Conservation (phyloP, 2,329 filamentous ascomycete genomes). For the Alternaria gaisen region DNA sequence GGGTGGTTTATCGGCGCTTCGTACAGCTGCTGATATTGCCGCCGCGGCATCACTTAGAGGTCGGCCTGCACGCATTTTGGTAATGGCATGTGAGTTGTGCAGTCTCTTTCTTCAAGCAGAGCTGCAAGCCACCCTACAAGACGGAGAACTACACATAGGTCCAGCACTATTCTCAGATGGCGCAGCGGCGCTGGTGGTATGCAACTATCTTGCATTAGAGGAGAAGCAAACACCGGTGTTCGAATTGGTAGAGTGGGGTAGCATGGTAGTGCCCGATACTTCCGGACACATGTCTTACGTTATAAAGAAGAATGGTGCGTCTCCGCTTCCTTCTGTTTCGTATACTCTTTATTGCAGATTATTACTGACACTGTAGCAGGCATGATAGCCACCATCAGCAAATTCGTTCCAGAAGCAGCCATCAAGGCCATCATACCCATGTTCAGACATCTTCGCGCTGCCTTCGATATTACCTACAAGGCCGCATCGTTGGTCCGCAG, state of each 20-base stretch:
- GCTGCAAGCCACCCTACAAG: constrained; percentile 65
- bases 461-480: constrained; percentile 32
- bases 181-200: constrained; percentile 71
- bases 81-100: constrained; percentile 68
- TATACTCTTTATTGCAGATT: too few species aligned
- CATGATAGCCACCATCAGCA: constrained; percentile 34
- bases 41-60: constrained; percentile 68
- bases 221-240: constrained; percentile 56
- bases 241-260: constrained; percentile 71
- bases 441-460: constrained; percentile 41
- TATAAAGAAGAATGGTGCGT: constrained; percentile 67
- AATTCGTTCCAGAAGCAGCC: constrained; percentile 30
- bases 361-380: constrained; percentile 10
- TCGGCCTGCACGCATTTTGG: constrained; percentile 69
- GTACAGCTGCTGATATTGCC: constrained; percentile 69
- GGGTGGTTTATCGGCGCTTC: constrained; percentile 47
- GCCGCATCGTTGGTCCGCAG: constrained; percentile 33
- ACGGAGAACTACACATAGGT: constrained; percentile 67
- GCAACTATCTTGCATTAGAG: constrained; percentile 66
- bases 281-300: constrained; percentile 72
- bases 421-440: constrained; percentile 36
- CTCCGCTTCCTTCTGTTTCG: background rate
- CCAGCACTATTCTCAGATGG: constrained; percentile 75
- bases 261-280: constrained; percentile 68
- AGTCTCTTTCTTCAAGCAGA: constrained; percentile 68